A percentile compares a stretch with the other conserved stretches of the same genome.
Conservation (phyloP, 2,329 filamentous ascomycete genomes). For the Fusarium anguioides region DNA sequence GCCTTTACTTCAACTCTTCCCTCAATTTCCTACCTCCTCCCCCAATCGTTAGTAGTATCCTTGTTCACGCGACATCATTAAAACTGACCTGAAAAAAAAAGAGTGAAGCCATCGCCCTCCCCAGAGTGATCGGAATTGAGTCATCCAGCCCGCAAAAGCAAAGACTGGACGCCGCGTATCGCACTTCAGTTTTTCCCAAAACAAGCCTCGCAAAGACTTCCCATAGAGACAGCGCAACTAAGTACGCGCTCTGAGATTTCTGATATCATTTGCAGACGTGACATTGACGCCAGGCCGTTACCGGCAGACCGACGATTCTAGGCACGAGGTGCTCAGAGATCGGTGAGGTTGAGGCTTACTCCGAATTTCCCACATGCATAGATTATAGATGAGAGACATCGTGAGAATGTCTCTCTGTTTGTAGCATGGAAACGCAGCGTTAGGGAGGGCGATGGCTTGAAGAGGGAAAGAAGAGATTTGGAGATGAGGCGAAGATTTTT, state of each 20-base stretch:
- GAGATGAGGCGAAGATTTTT: slow-evolving; percentile 50
- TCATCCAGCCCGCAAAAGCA: slow-evolving; percentile 59
- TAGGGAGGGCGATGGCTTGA: slow-evolving; percentile 77
- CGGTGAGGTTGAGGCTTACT: slow-evolving; percentile 79
- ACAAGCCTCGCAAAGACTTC: slow-evolving; percentile 96
- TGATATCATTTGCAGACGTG: slow-evolving; percentile 91
- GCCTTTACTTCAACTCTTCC: neutral
- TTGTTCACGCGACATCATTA: slow-evolving; percentile 6
- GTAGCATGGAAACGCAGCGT: slow-evolving; percentile 97
- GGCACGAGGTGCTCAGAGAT: neutral
- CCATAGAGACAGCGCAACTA: slow-evolving; percentile 72
- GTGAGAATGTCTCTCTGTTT: slow-evolving; percentile 66
- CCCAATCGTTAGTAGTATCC: slow-evolving; percentile 45
- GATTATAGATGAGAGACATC: slow-evolving; percentile 29
- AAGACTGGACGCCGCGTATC: slow-evolving; percentile 82
- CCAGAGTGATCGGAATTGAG: slow-evolving; percentile 96
- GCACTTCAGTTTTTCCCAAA: slow-evolving; percentile 78
- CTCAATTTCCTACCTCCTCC: neutral
- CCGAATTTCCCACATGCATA: slow-evolving; percentile 97
- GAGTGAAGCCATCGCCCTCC: slow-evolving; percentile 73
- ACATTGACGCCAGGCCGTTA: slow-evolving; percentile 85
- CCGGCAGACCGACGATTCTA: slow-evolving; percentile 72
- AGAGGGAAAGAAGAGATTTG: slow-evolving; percentile 48
- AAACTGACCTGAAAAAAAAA: slow-evolving; percentile 49
- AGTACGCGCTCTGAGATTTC: slow-evolving; percentile 76